Conservation (phyloP, 495 filamentous ascomycete genomes). For the Beverwykella pulmonaria region DNA sequence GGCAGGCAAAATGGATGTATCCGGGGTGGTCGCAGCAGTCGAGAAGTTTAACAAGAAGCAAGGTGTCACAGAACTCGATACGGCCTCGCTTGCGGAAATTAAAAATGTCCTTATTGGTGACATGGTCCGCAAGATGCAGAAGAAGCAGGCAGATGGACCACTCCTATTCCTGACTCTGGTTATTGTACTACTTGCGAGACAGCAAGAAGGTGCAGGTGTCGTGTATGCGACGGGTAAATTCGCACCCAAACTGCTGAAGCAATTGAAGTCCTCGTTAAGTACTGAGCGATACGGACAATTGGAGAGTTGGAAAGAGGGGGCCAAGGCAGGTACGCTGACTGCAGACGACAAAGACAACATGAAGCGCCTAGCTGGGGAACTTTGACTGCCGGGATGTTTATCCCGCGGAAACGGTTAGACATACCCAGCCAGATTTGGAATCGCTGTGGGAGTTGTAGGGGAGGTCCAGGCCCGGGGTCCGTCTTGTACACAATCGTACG, state of each 20-base stretch:
- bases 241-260: slow-evolving; percentile 42
- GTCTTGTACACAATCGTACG: not conserved
- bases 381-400: not conserved
- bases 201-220: slow-evolving; percentile 26
- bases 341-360: slow-evolving; percentile 36
- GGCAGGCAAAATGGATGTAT: not conserved
- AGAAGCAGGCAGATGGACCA: slow-evolving; percentile 36
- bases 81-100: not conserved
- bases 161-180: slow-evolving; percentile 42
- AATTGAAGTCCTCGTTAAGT: slow-evolving; percentile 27
- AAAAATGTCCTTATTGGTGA: slow-evolving; percentile 30
- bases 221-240: slow-evolving; percentile 43
- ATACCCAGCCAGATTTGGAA: not conserved
- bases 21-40: slow-evolving; percentile 2
- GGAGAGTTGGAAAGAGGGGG: slow-evolving; percentile 39
- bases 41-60: slow-evolving; percentile 35
- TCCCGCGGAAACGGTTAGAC: not conserved
- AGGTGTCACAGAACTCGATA: slow-evolving; percentile 12
- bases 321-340: slow-evolving; percentile 33
- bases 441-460: not conserved
- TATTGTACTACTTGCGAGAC: slow-evolving; percentile 34
- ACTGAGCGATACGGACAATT: slow-evolving; percentile 33
- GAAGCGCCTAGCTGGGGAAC: slow-evolving; percentile 26
- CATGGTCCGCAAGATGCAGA: slow-evolving; percentile 35
- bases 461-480: not conserved